phyloP scores from a whole-genome alignment of 2,329 filamentous ascomycete genomes.

The Aschersonia sp. region DNA sequence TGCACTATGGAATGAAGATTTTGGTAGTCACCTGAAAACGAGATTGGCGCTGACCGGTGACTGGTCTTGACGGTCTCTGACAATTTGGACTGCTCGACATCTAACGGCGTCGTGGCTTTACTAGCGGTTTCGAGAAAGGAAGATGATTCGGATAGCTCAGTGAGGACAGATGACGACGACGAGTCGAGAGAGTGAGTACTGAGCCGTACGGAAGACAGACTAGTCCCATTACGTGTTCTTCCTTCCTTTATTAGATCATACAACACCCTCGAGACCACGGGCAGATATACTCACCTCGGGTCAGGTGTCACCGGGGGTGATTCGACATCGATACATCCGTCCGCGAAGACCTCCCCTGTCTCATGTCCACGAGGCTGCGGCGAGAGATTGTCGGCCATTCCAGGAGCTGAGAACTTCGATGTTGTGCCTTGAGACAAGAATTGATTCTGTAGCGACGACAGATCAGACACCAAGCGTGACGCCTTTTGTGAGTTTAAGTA shows the following conservation, averaged over 20 bases:
- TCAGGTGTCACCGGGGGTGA: too few relatives aligned
- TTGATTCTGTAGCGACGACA: not conserved
- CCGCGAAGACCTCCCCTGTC: not conserved
- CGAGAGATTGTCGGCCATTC: constrained; percentile 7
- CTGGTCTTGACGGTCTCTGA: constrained; percentile 8
- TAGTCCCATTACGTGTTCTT: not conserved
- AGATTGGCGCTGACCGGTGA: constrained; percentile 8
- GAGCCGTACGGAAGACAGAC: not conserved
- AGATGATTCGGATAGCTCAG: constrained; percentile 41
- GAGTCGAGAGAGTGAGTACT: too few relatives aligned
- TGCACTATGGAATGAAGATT: constrained; percentile 41
- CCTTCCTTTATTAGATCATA: too few relatives aligned
- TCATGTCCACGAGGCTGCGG: constrained; percentile 7
- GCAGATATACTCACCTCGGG: too few relatives aligned
- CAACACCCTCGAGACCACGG: too few relatives aligned
- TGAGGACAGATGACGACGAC: constrained; percentile 37
- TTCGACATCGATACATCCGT: not conserved
- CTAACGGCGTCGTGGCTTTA: constrained; percentile 48
- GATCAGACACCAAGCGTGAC: not conserved
- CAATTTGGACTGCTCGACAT: constrained; percentile 17
- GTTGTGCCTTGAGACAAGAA: not conserved
- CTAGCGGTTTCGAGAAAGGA: constrained; percentile 41
- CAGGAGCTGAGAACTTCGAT: constrained; percentile 1
- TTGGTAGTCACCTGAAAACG: constrained; percentile 16
- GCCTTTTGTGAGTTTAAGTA: constrained; percentile 5